Percentiles rank a stretch among this genome's conserved stretches.
Evolutionary conservation across 129 eudicot species (phyloP).

Genomic region (Apium graveolens): DNA sequence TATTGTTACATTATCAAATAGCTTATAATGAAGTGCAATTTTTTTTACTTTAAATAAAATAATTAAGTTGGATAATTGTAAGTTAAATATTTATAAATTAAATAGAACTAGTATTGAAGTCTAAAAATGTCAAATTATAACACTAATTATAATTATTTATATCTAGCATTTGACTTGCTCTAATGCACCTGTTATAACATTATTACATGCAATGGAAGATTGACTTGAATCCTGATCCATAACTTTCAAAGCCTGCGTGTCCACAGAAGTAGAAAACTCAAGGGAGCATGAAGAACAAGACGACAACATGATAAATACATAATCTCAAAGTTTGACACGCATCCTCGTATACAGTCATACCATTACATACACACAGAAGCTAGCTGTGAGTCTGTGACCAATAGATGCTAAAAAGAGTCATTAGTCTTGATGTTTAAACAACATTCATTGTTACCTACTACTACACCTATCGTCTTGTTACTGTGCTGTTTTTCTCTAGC

Average conservation of each 20-base stretch:
- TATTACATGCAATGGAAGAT: background rate
- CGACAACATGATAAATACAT: background rate
- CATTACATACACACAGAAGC: background rate
- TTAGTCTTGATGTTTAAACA: background rate
- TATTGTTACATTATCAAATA: too few relatives aligned
- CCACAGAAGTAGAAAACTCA: background rate
- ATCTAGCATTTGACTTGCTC: too few relatives aligned
- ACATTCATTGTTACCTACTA: conserved; percentile 2
- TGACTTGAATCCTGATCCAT: background rate
- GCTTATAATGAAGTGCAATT: too few relatives aligned
- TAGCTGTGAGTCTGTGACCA: too few relatives aligned
- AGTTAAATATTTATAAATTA: too few relatives aligned
- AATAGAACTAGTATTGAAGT: too few relatives aligned
- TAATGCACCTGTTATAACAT: too few relatives aligned
- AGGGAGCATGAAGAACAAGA: background rate
- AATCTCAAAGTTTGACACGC: background rate
- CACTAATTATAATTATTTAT: too few relatives aligned
- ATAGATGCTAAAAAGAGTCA: background rate
- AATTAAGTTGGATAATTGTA: too few relatives aligned
- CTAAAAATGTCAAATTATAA: too few relatives aligned
- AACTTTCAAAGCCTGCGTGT: background rate
- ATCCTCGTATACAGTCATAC: background rate
- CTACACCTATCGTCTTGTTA: background rate
- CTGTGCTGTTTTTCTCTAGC: background rate
- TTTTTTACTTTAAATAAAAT: too few relatives aligned